phyloP scores from a whole-genome alignment of 1,284 basidiomycete genomes.

The Kalmanozyma brasiliensis region DNA sequence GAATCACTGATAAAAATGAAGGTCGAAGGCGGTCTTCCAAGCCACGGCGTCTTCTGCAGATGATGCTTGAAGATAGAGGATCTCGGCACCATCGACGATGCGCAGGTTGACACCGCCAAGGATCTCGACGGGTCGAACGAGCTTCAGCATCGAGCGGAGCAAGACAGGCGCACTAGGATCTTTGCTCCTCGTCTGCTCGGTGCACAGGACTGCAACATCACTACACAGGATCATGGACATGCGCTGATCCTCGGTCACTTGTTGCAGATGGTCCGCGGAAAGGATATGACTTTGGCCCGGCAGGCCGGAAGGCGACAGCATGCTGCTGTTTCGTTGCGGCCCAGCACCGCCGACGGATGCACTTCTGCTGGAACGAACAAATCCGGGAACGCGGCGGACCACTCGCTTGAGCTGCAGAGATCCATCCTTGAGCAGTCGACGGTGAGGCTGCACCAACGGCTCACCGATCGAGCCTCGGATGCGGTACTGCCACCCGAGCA shows the following conservation, averaged over 20 bases:
- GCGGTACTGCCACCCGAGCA: slow-evolving; percentile 78
- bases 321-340: slow-evolving; percentile 3
- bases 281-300: slow-evolving; percentile 70
- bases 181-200: slow-evolving; percentile 71
- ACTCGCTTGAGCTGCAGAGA: slow-evolving; percentile 82
- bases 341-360: slow-evolving; percentile 14
- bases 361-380: slow-evolving; percentile 70
- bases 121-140: slow-evolving; percentile 42
- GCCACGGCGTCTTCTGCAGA: slow-evolving; percentile 42
- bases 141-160: slow-evolving; percentile 34
- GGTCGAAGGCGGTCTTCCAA: slow-evolving; percentile 56
- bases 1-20: slow-evolving; percentile 42
- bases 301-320: slow-evolving; percentile 5
- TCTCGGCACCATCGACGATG: slow-evolving; percentile 48
- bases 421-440: slow-evolving; percentile 75
- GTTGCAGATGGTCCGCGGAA: slow-evolving; percentile 86
- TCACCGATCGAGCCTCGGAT: slow-evolving; percentile 92
- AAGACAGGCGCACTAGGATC: slow-evolving; percentile 22
- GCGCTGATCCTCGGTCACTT: slow-evolving; percentile 43
- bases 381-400: slow-evolving; percentile 86
- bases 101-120: slow-evolving; percentile 45
- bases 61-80: slow-evolving; percentile 52
- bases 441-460: slow-evolving; percentile 95
- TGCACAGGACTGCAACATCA: slow-evolving; percentile 88
- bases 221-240: slow-evolving; percentile 79